These are phyloP conservation scores for Fraxinus anomala DNA, from an alignment of 257 asterid species.

Conservation along the genomic window DNA sequence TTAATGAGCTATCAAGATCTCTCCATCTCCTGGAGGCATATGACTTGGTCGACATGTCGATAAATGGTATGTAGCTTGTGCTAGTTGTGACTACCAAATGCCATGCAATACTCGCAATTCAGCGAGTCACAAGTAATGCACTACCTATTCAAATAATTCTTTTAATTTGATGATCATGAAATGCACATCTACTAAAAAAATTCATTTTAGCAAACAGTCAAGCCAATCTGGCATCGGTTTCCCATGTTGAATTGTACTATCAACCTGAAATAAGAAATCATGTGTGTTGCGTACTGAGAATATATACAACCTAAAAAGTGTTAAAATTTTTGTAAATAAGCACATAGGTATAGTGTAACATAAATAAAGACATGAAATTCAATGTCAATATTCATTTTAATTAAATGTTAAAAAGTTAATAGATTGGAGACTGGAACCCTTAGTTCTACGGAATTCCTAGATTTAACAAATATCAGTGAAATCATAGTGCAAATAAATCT, in stretches of 20 bases:
- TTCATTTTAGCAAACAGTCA: constrained; percentile 25
- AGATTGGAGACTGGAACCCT: no score
- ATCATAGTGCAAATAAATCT: no score
- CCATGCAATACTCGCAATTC: constrained; percentile 40
- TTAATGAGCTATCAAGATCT: constrained; percentile 27
- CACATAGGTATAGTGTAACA: no score
- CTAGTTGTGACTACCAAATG: constrained; percentile 16
- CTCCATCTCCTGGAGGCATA: constrained; percentile 40
- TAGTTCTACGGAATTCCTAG: no score
- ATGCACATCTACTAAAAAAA: constrained; percentile 44
- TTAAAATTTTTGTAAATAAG: no score
- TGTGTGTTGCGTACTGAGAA: no score
- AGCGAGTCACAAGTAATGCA: constrained; percentile 41
- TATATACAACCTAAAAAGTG: no score
- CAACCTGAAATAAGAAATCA: background rate
- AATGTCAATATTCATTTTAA: no score
- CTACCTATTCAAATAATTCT: constrained; percentile 41
- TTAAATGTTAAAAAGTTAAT: no score
- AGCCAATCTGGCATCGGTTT: constrained; percentile 34
- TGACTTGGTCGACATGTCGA: constrained; percentile 53
- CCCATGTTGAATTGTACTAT: background rate
- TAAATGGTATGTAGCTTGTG: constrained; percentile 42
- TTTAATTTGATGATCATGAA: constrained; percentile 31
- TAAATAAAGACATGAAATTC: no score
- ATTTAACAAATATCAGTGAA: no score